Evolutionary conservation across 345 rosid species (phyloP).

Genomic region (Lepidium aucheri): DNA sequence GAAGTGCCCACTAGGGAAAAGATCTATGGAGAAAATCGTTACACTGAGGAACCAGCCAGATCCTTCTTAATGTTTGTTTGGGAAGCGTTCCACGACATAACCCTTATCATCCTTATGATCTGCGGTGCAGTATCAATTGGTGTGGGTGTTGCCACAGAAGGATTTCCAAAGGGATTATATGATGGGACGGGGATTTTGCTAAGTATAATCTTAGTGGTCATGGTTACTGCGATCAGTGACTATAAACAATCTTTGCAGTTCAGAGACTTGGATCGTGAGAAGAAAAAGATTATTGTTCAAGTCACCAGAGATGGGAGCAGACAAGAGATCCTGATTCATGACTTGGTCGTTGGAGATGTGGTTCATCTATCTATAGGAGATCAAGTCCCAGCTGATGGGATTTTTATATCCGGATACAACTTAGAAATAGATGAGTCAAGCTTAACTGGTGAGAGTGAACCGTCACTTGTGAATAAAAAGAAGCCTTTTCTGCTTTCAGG

Average conservation of each 20-base stretch:
- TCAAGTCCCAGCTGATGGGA: constrained; percentile 65
- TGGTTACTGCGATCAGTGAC: constrained; percentile 87
- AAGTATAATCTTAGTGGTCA: constrained; percentile 70
- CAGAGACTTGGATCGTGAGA: constrained; percentile 76
- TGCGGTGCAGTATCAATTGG: constrained; percentile 61
- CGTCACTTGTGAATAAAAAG: constrained; percentile 19
- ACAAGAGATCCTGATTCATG: constrained; percentile 60
- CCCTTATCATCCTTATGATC: constrained; percentile 40
- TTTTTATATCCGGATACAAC: constrained; percentile 36
- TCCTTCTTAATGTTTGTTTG: constrained; percentile 39
- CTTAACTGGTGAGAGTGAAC: constrained; percentile 47
- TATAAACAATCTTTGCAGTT: constrained; percentile 81
- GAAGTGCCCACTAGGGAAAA: constrained; percentile 46
- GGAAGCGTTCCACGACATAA: constrained; percentile 44
- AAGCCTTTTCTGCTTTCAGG: constrained; percentile 52
- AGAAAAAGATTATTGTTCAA: constrained; percentile 59
- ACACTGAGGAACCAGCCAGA: constrained; percentile 53
- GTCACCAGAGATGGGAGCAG: constrained; percentile 72
- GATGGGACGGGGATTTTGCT: constrained; percentile 63
- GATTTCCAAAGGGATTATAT: constrained; percentile 41
- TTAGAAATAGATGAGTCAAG: constrained; percentile 49
- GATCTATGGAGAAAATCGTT: constrained; percentile 45
- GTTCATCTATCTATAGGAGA: constrained; percentile 77
- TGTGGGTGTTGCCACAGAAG: constrained; percentile 64
- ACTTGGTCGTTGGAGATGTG: constrained; percentile 81